These are phyloP conservation scores for Diaporthe citrichinensis DNA, from an alignment of 2,329 filamentous ascomycete species.

Conservation along the genomic window DNA sequence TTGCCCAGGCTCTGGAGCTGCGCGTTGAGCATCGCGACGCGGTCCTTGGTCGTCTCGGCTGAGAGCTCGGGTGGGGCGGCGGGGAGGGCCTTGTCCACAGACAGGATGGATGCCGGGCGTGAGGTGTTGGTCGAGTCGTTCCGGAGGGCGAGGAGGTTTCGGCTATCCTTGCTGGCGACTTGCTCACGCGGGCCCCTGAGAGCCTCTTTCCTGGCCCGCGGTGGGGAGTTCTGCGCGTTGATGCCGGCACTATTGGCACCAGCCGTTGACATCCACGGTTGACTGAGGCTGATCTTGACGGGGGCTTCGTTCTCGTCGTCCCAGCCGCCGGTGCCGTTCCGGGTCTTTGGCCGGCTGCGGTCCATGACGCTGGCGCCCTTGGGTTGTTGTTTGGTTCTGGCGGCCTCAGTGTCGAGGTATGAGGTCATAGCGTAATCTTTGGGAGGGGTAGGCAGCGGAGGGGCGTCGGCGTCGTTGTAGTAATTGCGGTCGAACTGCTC, in stretches of 20 bases:
- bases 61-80: conserved; percentile 71
- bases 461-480: conserved; percentile 48
- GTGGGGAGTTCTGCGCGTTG: conserved; percentile 37
- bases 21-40: conserved; percentile 76
- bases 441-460: conserved; percentile 55
- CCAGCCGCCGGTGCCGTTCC: conserved; percentile 45
- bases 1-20: conserved; percentile 75
- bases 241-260: conserved; percentile 43
- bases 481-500: conserved; percentile 46
- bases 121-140: conserved; percentile 37
- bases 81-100: conserved; percentile 70
- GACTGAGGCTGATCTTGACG: conserved; percentile 53
- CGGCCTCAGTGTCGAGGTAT: conserved; percentile 28
- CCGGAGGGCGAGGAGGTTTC: conserved; percentile 15
- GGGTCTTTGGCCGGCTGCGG: conserved; percentile 53
- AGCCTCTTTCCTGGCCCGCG: conserved; percentile 24
- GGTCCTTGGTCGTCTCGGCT: conserved; percentile 66
- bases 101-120: conserved; percentile 52
- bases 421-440: conserved; percentile 49
- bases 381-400: conserved; percentile 28
- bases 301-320: conserved; percentile 46
- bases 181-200: conserved; percentile 28
- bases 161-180: not conserved
- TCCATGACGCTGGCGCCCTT: conserved; percentile 54
- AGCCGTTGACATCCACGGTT: conserved; percentile 51